These are phyloP conservation scores for Claviceps capensis DNA, from an alignment of 2,329 filamentous ascomycete species.

Conservation along the genomic window DNA sequence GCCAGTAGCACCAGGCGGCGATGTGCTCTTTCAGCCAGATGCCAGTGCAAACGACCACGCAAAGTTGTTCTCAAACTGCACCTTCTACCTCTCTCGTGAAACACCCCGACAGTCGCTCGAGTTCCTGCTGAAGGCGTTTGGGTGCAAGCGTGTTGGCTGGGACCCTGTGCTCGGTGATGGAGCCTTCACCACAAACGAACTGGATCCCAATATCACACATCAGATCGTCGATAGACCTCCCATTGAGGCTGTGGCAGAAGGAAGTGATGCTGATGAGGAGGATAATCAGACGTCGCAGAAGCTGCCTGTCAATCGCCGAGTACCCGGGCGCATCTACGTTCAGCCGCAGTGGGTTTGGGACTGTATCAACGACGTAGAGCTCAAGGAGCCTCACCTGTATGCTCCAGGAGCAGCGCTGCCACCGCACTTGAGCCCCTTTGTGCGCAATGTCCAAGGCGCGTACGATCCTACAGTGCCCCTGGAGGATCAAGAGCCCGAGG, in stretches of 20 bases:
- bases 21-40: slow-evolving; percentile 69
- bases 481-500: slow-evolving; percentile 77
- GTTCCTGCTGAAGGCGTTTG: slow-evolving; percentile 85
- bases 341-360: slow-evolving; percentile 99
- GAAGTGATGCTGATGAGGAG: slow-evolving; percentile 31
- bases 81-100: slow-evolving; percentile 87
- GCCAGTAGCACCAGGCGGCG: slow-evolving; percentile 68
- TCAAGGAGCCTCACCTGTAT: slow-evolving; percentile 78
- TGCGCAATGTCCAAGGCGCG: slow-evolving; percentile 70
- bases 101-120: slow-evolving; percentile 82
- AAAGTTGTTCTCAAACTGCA: slow-evolving; percentile 75
- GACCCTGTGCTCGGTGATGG: slow-evolving; percentile 82
- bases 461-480: slow-evolving; percentile 85
- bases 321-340: slow-evolving; percentile 84
- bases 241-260: slow-evolving; percentile 43
- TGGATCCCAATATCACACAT: slow-evolving; percentile 81
- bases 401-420: slow-evolving; percentile 80
- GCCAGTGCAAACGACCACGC: slow-evolving; percentile 51
- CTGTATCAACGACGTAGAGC: slow-evolving; percentile 79
- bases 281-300: slow-evolving; percentile 51
- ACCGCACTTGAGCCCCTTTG: slow-evolving; percentile 91
- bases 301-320: slow-evolving; percentile 50
- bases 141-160: slow-evolving; percentile 93
- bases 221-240: slow-evolving; percentile 88
- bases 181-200: slow-evolving; percentile 80